A percentile compares a stretch with the other conserved stretches of the same genome.
phyloP scores from a whole-genome alignment of 2,329 filamentous ascomycete species.

The Clonostachys sp. region DNA sequence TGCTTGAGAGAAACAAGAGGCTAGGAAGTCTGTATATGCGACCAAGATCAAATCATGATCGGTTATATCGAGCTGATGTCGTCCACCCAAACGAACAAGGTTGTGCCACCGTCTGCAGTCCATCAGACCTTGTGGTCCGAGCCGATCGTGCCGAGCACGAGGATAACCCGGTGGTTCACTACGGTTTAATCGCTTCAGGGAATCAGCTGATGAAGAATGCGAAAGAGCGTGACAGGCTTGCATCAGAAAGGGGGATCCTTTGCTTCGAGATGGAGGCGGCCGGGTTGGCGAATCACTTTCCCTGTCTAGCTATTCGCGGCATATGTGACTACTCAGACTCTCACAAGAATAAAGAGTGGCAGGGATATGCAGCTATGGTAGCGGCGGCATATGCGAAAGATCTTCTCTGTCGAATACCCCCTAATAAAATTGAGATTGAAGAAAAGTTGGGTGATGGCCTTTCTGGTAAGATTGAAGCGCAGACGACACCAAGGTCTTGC shows the following conservation, averaged over 20 bases:
- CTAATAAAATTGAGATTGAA: neutral
- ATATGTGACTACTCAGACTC: slow-evolving; percentile 28
- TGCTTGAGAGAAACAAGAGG: neutral
- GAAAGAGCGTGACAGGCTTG: slow-evolving; percentile 20
- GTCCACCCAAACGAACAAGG: neutral
- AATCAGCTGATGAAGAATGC: slow-evolving; percentile 26
- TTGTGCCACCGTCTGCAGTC: neutral
- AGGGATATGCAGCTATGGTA: slow-evolving; percentile 8
- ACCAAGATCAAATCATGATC: neutral
- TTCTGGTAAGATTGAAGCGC: neutral
- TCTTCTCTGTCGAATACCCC: neutral
- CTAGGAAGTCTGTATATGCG: neutral
- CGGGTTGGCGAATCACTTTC: slow-evolving; percentile 9
- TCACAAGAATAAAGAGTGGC: slow-evolving; percentile 24
- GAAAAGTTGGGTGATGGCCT: neutral
- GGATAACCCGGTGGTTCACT: slow-evolving; percentile 11
- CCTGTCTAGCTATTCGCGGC: slow-evolving; percentile 23
- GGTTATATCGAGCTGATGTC: neutral
- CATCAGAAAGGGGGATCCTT: slow-evolving; percentile 3
- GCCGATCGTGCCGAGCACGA: neutral
- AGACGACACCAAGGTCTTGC: too few relatives aligned
- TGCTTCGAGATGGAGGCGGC: slow-evolving; percentile 10
- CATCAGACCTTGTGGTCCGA: neutral
- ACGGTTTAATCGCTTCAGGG: slow-evolving; percentile 25
- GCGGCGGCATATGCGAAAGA: slow-evolving; percentile 16